phyloP scores from a whole-genome alignment of 352 stramenopile genomes.

The Blastocystis sp. region DNA sequence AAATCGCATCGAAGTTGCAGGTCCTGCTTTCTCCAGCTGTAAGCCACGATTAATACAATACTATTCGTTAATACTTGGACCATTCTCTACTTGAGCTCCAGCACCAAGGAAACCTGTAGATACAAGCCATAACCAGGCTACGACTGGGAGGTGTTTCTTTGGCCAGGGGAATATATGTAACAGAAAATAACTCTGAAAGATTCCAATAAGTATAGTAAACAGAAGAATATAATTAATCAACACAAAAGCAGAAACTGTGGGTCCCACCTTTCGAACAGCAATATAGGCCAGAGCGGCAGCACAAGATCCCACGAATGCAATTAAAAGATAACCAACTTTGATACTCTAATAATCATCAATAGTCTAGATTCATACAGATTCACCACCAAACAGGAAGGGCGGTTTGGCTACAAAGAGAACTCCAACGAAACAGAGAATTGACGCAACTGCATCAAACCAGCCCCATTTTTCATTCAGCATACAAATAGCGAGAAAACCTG shows the following conservation, averaged over 20 bases:
- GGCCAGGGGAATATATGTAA: conserved; percentile 54
- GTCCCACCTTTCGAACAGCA: conserved; percentile 60
- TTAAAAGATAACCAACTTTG: conserved; percentile 19
- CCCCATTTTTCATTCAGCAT: conserved; percentile 68
- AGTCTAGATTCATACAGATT: neutral
- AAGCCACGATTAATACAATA: conserved; percentile 67
- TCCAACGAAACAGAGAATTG: conserved; percentile 51
- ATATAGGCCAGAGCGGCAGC: conserved; percentile 64
- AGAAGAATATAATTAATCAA: conserved; percentile 66
- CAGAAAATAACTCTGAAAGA: conserved; percentile 67
- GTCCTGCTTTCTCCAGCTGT: conserved; percentile 69
- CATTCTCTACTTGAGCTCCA: conserved; percentile 24
- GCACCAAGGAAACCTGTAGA: conserved; percentile 35
- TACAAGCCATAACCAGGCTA: conserved; percentile 38
- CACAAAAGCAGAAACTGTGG: conserved; percentile 51
- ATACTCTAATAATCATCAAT: neutral
- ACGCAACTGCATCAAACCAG: conserved; percentile 39
- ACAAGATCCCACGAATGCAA: conserved; percentile 62
- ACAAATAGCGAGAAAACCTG: conserved; percentile 63
- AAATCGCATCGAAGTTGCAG: conserved; percentile 68
- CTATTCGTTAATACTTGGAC: neutral
- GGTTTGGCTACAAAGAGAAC: conserved; percentile 55
- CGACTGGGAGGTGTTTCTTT: neutral
- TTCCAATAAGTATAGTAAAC: conserved; percentile 57
- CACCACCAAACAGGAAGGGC: conserved; percentile 8